Conservation (phyloP, 352 stramenopile genomes). For the Phytophthora fragariaefolia region DNA sequence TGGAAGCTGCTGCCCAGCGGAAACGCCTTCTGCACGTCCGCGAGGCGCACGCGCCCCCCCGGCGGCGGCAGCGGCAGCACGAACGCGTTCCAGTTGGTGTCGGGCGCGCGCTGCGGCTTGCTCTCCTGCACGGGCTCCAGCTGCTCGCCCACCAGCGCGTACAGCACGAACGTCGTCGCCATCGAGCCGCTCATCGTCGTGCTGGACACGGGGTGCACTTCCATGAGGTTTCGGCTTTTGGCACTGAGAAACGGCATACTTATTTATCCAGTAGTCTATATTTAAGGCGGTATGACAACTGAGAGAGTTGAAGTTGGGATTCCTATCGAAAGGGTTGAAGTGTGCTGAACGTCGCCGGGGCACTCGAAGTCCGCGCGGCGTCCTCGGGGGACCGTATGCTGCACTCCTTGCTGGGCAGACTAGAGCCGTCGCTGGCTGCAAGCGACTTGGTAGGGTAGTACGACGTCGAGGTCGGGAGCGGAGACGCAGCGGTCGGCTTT, state of each 20-base stretch:
- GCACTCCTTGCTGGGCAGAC: constrained; percentile 7
- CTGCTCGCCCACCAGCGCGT: constrained; percentile 72
- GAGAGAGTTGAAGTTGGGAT: constrained; percentile 9
- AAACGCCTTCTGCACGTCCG: constrained; percentile 73
- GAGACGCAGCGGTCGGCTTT: constrained; percentile 17
- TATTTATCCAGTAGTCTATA: neutral
- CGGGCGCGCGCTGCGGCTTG: constrained; percentile 41
- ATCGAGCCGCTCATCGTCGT: constrained; percentile 36
- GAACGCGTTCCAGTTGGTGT: constrained; percentile 84
- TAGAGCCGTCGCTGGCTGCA: constrained; percentile 2
- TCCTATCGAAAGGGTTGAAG: constrained; percentile 2
- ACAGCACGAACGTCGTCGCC: constrained; percentile 65
- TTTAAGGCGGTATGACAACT: constrained; percentile 1
- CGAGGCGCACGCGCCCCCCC: constrained; percentile 44
- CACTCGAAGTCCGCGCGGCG: neutral
- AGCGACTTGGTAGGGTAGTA: constrained; percentile 27
- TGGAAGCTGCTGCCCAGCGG: constrained; percentile 72
- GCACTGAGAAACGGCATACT: neutral
- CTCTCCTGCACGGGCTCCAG: constrained; percentile 56
- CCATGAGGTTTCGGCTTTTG: constrained; percentile 10
- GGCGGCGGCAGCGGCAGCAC: constrained; percentile 34
- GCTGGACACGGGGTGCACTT: constrained; percentile 41
- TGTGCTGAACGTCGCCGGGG: neutral
- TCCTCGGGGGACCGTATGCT: constrained; percentile 23
- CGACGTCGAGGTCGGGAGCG: constrained; percentile 8